Base-by-base conservation (phyloP, 2,329 filamentous ascomycete genomes). In the Xylariaceae sp. region DNA sequence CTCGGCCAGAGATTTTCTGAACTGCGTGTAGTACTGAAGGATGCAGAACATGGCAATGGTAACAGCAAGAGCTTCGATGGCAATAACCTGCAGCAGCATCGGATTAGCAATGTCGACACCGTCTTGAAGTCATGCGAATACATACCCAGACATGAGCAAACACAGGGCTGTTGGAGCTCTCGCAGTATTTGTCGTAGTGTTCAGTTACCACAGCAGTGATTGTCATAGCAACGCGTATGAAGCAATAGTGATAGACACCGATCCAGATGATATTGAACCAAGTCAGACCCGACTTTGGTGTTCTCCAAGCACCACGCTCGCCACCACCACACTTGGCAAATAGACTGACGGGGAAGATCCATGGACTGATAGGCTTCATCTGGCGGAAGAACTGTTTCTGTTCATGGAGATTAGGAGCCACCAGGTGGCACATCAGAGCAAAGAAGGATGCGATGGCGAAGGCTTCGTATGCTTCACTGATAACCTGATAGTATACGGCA, bases 211-310 rank as follows among this genome's bases (percentile, higher is more conserved):
- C 88, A 0, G 90, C 87, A 13, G 89, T 84, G 60, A 93, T 80
- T 37, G 90, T 94, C 81, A 92, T 90, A 68, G 87, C 75, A 15
- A 93, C 87, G 51, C 89, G 85, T 63, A 93, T 84, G 69, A 93
- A 86, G 75, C 89, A 92, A 75, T 94, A 95, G 69, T 95, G 90
- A 74, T 92, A 95, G 57, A 94, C 81, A 56, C 87, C 86, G 51
- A 89, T 82, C 88, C 88, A 94, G 66, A 92, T 81, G 61, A 92
- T 85, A 72, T 96, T 96, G 76, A 95, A 95, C 90, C 90, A 94
- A 0, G 90, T 95, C 72, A 95, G 76, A 1, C 91, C 90, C 73
- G 88, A 94, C 65, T 82, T 79, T 0, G 91, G 90, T n/a, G 82
- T 88, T 66, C 89, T 82, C 80, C 89, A 87, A 30, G 81, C 79